Evolutionary conservation across 1,284 basidiomycete genomes (phyloP), one percentile per base, ranked within the genome.

Genomic region (Cystobasidiaceae sp.): DNA sequence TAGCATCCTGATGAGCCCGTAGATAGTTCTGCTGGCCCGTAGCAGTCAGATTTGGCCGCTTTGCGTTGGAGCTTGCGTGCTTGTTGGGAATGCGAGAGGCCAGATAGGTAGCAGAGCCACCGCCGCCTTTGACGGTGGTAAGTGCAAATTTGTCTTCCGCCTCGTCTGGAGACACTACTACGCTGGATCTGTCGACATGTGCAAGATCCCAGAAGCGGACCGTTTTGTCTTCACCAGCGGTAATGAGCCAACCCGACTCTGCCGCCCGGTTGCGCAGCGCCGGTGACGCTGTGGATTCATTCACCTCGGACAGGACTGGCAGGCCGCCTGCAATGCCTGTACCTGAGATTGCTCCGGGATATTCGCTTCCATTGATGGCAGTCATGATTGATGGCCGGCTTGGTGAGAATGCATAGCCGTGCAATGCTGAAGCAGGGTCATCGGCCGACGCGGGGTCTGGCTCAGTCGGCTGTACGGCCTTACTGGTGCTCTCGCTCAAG

Each of bases 181-280:
- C 80, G 0, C 81, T 78, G n/a, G 88, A 89, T 25, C 83, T 80
- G 67, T 91, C 89, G 25, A 85, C 76, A 69, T 80, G 67, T 4
- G 73, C 76, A 50, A 94, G 77, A 75, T 94, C 90, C 90, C 89
- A 93, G 67, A 90, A 81, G 8, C 88, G 82, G 48, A 94, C 80
- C 71, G 83, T 85, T 41, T 85, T 82, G 74, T 94, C 91, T 69
- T 90, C 87, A 0, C 89, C 92, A 0, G 86, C 90, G 41, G 82
- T 88, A 39, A 93, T 78, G 76, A 91, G 81, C 73, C 86, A 93
- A 0, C 89, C 91, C 7, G 9, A 30, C 6, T 37, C 19, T 17
- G 27, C 46, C 27, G 4, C 17, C 17, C 23, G 37, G 9, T 6
- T 15, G 30, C 48, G 33, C n/a, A 23, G 11, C 3, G 15, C 2